phyloP scores from a whole-genome alignment of 2,329 filamentous ascomycete species.

The Aspergillus persii region DNA sequence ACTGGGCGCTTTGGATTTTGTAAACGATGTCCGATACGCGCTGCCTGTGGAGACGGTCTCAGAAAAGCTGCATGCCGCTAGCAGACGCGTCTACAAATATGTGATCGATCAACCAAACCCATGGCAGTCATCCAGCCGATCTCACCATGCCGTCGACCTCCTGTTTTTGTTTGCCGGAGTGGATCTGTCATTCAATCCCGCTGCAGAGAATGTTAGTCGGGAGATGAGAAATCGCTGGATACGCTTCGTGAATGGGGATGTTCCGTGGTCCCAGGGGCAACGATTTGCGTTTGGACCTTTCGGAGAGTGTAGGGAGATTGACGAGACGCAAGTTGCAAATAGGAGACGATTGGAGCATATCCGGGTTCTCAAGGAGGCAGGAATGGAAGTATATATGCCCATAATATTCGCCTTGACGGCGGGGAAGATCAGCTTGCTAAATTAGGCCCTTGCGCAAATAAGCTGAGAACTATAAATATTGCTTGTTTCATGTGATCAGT shows the following conservation, averaged over 20 bases:
- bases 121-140: conserved; percentile 46
- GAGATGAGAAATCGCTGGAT: conserved; percentile 45
- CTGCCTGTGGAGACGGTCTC: conserved; percentile 32
- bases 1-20: conserved; percentile 39
- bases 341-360: conserved; percentile 34
- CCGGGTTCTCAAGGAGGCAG: conserved; percentile 30
- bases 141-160: conserved; percentile 51
- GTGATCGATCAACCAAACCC: conserved; percentile 48
- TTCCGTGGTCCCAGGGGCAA: conserved; percentile 36
- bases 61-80: conserved; percentile 23
- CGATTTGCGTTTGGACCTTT: conserved; percentile 43
- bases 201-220: conserved; percentile 32
- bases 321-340: conserved; percentile 30
- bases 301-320: conserved; percentile 34
- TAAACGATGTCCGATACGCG: conserved; percentile 32
- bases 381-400: conserved; percentile 28
- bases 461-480: not conserved
- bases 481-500: not conserved
- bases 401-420: conserved; percentile 34
- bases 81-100: conserved; percentile 39
- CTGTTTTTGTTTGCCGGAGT: conserved; percentile 45
- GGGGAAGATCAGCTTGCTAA: conserved; percentile 45
- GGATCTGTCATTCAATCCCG: conserved; percentile 35
- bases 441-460: conserved; percentile 20
- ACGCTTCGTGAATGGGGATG: conserved; percentile 34